Conservation (phyloP, 176 grass and related monocot species). For the Hordeum marinum region DNA sequence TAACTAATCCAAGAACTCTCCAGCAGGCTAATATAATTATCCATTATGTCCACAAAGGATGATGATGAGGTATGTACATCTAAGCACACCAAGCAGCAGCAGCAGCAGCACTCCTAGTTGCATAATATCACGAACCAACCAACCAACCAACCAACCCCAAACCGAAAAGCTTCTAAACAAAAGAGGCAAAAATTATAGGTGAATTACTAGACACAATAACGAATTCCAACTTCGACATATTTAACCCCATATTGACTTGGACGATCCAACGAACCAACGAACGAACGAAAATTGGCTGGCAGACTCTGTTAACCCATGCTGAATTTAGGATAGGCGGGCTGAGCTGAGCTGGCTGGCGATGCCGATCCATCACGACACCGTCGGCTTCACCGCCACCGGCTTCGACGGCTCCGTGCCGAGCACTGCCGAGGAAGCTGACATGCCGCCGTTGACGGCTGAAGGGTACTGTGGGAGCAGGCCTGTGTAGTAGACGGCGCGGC, state of each 20-base stretch:
- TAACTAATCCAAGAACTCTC: conserved; percentile 25
- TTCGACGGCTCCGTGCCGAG: conserved; percentile 45
- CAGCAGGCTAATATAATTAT: conserved; percentile 47
- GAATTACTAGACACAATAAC: conserved; percentile 39
- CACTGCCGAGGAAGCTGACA: conserved; percentile 5
- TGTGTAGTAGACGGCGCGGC: conserved; percentile 84
- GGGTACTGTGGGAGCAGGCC: conserved; percentile 57
- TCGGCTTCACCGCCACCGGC: conserved; percentile 58
- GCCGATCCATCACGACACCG: conserved; percentile 47
- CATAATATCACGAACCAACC: background rate
- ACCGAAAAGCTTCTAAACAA: conserved; percentile 37
- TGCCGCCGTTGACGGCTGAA: conserved; percentile 35
- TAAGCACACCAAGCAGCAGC: conserved; percentile 45
- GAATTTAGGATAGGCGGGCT: background rate
- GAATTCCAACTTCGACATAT: conserved; percentile 43
- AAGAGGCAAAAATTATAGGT: conserved; percentile 13
- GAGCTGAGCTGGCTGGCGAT: no score
- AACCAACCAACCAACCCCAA: conserved; percentile 13
- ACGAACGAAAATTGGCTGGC: conserved; percentile 37
- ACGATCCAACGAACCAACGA: background rate
- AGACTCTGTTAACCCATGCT: conserved; percentile 43
- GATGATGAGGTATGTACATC: conserved; percentile 37
- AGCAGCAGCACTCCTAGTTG: conserved; percentile 7
- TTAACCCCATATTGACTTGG: conserved; percentile 29
- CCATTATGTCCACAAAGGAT: conserved; percentile 50